Base-by-base conservation (phyloP, 768 basidiomycete genomes). In the Podaxis sp. region DNA sequence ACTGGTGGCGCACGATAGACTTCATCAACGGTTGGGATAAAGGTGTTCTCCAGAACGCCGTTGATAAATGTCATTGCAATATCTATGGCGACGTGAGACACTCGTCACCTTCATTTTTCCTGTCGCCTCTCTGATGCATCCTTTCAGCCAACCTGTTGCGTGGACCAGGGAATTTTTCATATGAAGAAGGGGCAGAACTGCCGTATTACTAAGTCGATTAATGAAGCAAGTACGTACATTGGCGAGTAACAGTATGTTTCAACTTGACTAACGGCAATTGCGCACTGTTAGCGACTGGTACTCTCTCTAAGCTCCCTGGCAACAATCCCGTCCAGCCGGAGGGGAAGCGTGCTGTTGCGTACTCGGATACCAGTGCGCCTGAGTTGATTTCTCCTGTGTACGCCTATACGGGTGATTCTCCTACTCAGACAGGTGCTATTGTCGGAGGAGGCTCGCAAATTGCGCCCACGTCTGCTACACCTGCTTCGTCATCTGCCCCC, bases 21-120 rank as follows among this genome's bases (percentile, higher is more conserved):
- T 86, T 81, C 72, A 72, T 81, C 58, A 85, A 86, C 65, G 86
- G 88, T 15, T 90, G 88, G 88, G 82, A 85, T 52, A 65, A 69
- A 0, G 81, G 80, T 55, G 78, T 87, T 37, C 77, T 89, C 1
- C 78, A 82, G 61, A 78, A 76, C 2, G 87, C 84, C 22, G 77
- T 88, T 15, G 80, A 87, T 68, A 72, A 78, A 13, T 86, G 84
- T 64, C 68, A 80, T 65, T 85, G 84, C 72, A 76, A 80, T 63
- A 56, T 57, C 1, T 81, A 71, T 56, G 81, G 82, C 33, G 80
- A 80, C 66, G 78, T 80, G 56, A 63, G 78, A 15, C 36, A 22
- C 62, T 15, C 15, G 38, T 41, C 38, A 10, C 48, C 17, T 36
- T 41, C 52, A 46, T n/a, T 8, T 50, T 33, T n/a, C 20, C 0